Base-by-base conservation (phyloP, 2,329 filamentous ascomycete species). In the Helotiales sp. region DNA sequence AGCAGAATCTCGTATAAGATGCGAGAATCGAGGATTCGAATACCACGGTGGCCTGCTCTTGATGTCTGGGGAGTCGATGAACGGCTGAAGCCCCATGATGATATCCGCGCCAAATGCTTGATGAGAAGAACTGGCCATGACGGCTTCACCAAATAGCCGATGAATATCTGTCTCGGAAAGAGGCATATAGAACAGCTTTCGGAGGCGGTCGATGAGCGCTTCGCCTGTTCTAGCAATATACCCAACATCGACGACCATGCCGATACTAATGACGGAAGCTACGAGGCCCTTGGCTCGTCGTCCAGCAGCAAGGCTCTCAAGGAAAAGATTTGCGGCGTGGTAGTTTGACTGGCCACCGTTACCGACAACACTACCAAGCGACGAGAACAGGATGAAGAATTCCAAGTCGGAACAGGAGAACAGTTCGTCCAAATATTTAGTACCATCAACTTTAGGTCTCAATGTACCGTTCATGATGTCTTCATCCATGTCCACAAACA, bases 221-320 rank as follows among this genome's bases (percentile, higher is more conserved):
- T 4, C 50, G 28, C n/a, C 50, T 6, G 50, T 43, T 75, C 64
- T 66, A 7, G 62, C 62, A 3, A 82, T 70, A 58, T 77, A 79
- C 0, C 82, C 82, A 2, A 79, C 73, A 5, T 77, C 81, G 3
- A 76, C 74, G 8, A 89, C 80, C 0, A 81, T 80, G 0, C 85
- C 85, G 15, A 89, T 77, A 70, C 88, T 82, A 1, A 89, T 77
- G 0, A 81, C 81, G 0, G 82, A 79, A 26, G 81, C 83, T 2
- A 81, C 77, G 2, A 83, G 75, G 1, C 82, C 82, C 24, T 74
- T 74, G 0, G 73, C 73, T 0, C 77, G 76, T 2, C 83, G 78
- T 67, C 82, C 76, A 24, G 78, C 76, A 2, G 75, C 78, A 28
- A 83, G 77, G 4, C 5, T 17, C 13, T 26, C 34, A 6, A 57